Base-by-base conservation (phyloP, 176 grass and related monocot genomes). In the Carex cristatella region DNA sequence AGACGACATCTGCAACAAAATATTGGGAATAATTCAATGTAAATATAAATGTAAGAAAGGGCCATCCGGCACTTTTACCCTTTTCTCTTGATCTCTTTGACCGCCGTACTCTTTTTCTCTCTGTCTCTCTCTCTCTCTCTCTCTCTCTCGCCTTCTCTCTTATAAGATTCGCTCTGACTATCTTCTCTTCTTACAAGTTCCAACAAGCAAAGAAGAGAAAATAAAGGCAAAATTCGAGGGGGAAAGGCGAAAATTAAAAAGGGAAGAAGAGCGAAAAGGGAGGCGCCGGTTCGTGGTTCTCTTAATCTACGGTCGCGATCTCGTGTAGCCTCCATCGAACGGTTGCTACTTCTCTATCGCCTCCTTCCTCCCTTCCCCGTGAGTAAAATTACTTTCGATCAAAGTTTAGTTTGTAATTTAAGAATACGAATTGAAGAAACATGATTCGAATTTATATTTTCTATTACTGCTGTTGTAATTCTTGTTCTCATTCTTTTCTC, bases 241-340 rank as follows among this genome's bases (percentile, higher is more conserved):
- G 46, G 10, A 28, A 75, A 14, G 32, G 35, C 23, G 48, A 38
- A 84, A 65, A 63, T 69, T 51, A 51, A 51, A 51, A 51, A 51
- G 48, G 48, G 9, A 3, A 51, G 46, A 49, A 67, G 33, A 67
- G 65, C 5, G 18, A 56, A 84, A 82, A 82, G 79, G 53, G 53
- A 87, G 72, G 69, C 14, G 70, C 64, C 37, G 82, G 38, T 80
- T 94, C 82, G 68, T n/a, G 55, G 62, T 28, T 66, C 35, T 27
- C 28, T 75, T 38, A 88, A 89, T 93, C 89, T 84, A 82, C 86
- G 91, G 94, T 69, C 84, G 38, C 61, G 91, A 93, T 93, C 89
- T 86, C 84, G 84, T 86, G 86, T 79, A 77, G 57, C 19, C 16
- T 15, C 46, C 70, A 92, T 94, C 91, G 82, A 87, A 94, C 94